A percentile compares a stretch with the other conserved stretches of the same genome.
Evolutionary conservation across 192 early-diverging fungal genomes (phyloP).

Genomic region (Coemansia sp.): DNA sequence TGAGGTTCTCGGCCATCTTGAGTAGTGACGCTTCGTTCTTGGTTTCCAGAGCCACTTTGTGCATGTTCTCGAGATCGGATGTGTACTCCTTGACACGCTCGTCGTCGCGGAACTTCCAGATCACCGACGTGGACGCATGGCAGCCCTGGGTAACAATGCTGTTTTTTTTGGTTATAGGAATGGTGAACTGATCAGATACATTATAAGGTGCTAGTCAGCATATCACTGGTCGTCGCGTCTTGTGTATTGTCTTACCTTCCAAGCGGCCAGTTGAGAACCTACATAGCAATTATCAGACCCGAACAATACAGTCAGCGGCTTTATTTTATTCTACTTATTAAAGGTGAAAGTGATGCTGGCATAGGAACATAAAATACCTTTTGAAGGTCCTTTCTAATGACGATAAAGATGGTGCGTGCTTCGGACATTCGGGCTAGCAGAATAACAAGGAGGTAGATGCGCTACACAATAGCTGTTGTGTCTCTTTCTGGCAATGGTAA

Average conservation of each 20-base stretch:
- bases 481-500: no score
- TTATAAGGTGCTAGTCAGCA: no score
- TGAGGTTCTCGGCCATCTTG: slow-evolving; percentile 56
- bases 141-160: slow-evolving; percentile 75
- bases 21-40: slow-evolving; percentile 67
- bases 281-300: slow-evolving; percentile 26
- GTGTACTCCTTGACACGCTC: slow-evolving; percentile 61
- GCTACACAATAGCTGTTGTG: background rate
- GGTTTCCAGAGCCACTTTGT: slow-evolving; percentile 73
- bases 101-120: slow-evolving; percentile 62
- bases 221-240: background rate
- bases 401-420: slow-evolving; percentile 74
- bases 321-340: background rate
- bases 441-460: background rate
- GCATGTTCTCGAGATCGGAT: slow-evolving; percentile 62
- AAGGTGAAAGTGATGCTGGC: background rate
- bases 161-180: background rate
- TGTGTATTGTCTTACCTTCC: slow-evolving; percentile 59
- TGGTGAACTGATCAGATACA: no score
- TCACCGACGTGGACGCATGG: slow-evolving; percentile 65
- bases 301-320: slow-evolving; percentile 3
- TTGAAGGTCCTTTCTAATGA: slow-evolving; percentile 73
- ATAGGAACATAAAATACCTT: slow-evolving; percentile 50
- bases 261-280: slow-evolving; percentile 60
- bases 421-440: slow-evolving; percentile 38